Base-by-base conservation (phyloP, 176 grass and related monocot species). In the Tillandsia leiboldiana region DNA sequence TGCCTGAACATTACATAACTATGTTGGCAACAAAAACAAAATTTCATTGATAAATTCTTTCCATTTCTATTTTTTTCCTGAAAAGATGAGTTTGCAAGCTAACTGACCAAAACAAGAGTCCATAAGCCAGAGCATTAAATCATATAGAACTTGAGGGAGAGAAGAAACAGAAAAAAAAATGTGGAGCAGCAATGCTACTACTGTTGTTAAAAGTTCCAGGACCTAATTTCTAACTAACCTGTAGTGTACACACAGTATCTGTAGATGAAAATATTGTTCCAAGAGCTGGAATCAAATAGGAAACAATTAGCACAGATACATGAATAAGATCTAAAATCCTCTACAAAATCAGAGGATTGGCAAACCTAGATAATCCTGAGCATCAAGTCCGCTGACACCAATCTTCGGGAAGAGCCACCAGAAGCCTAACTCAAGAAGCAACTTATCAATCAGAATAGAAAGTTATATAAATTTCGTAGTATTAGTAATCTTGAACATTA, bases 201-300 rank as follows among this genome's bases (percentile, higher is more conserved):
- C 4, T 42, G 33, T 42, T 59, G 20, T 15, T 15, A 59, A 59
- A 59, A 59, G n/a, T 20, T 59, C 8, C 20, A 59, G 20, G 56
- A 59, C 10, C n/a, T 59, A 8, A 18, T 1, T 9, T 8, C 29
- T 74, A 69, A 53, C 64, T 18, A 50, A 96, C 93, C 86, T 90
- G 86, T 66, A 96, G 72, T 10, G 86, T 96, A 71, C 93, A 92
- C 20, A 96, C 81, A 9, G 88, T 92, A 71, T 96, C 93, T 70
- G 93, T 92, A 0, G 93, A 81, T 53, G 93, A 91, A 77, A 92
- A 92, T 83, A 96, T 96, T 59, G 84, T 78, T 76, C 88, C 93
- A 56, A 96, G 71, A 26, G 93, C 93, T 96, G 76, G 11, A 65
- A 67, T 53, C 9, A 77, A 51, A 26, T 10, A 62, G 56, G 20